Evolutionary conservation across 768 basidiomycete genomes (phyloP), one percentile per base, ranked within the genome.

Genomic region (Roridomyces roridus): DNA sequence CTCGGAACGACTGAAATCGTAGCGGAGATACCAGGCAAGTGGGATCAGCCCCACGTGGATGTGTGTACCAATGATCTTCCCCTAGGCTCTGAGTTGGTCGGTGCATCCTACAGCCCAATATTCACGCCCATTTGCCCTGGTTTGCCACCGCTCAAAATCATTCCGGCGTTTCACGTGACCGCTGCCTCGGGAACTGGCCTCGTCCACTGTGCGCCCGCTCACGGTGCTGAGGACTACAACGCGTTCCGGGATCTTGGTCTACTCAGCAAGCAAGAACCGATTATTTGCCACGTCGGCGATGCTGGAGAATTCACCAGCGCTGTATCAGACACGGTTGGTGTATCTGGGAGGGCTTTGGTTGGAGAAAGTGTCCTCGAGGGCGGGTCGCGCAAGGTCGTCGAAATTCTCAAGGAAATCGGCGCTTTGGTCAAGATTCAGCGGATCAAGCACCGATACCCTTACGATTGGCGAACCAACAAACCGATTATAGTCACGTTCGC

Each of bases 391-490:
- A 81, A 80, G 17, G 77, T 96, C 40, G 80, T 94, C 8, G 73
- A 78, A 34, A 65, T 95, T 9, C 70, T 98, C 45, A 79, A 82
- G 63, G 70, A 80, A 18, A 66, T 75, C n/a, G 77, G 75, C 1
- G 83, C 76, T 6, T 75, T 98, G 15, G 68, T 92, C 37, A 87
- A 85, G 63, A 75, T 90, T 47, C 80, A 91, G 69, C 80, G 80
- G 62, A 83, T 92, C 65, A 87, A 84, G 64, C 96, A 98, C 73
- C 85, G 87, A 45, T 99, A 97, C 67, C 95, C 96, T 0, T 96
- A 95, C 68, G 96, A 99, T 65, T 98, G 96, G 96, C 91, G 92
- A 72, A 96, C 96, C 5, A 86, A 94, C 61, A 78, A 93, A 66
- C 96, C 96, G 0, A 87, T 98, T 66, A 96, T 98, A 64, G 83